These are phyloP conservation scores for Polytolypa hystricis DNA, from an alignment of 2,329 filamentous ascomycete species.

Conservation along the genomic window DNA sequence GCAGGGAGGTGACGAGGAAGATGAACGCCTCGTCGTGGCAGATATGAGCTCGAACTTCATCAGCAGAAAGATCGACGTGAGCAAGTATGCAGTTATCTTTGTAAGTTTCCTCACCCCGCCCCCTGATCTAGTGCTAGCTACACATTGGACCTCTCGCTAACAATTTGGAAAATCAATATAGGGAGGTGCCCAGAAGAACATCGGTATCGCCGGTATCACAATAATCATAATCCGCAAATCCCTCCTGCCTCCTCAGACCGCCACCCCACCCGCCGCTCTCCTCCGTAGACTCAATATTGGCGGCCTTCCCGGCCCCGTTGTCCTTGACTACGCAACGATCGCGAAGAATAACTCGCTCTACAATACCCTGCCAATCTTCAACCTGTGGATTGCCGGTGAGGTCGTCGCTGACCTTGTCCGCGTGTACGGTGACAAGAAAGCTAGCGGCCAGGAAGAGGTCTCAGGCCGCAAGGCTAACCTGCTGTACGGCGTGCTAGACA, in stretches of 20 bases:
- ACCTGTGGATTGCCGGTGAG: slow-evolving; percentile 80
- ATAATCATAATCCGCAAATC: slow-evolving; percentile 75
- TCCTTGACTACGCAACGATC: slow-evolving; percentile 73
- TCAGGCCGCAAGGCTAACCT: slow-evolving; percentile 62
- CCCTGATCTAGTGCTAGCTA: too few relatives aligned
- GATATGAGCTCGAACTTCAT: slow-evolving; percentile 96
- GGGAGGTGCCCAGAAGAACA: slow-evolving; percentile 83
- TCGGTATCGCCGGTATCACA: slow-evolving; percentile 75
- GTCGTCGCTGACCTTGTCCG: slow-evolving; percentile 67
- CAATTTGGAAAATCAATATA: slow-evolving; percentile 13
- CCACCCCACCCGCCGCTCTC: slow-evolving; percentile 56
- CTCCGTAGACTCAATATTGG: slow-evolving; percentile 67
- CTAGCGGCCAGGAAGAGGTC: slow-evolving; percentile 64
- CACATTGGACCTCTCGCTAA: neutral
- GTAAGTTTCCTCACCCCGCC: slow-evolving; percentile 42
- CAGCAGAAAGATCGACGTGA: slow-evolving; percentile 62
- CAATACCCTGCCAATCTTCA: slow-evolving; percentile 92
- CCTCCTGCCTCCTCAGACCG: slow-evolving; percentile 56
- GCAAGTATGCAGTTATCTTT: slow-evolving; percentile 75
- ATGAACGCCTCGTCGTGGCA: slow-evolving; percentile 67
- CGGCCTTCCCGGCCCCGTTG: slow-evolving; percentile 50
- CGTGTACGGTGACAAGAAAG: slow-evolving; percentile 53
- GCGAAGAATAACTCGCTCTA: slow-evolving; percentile 92
- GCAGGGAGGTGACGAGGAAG: slow-evolving; percentile 45
- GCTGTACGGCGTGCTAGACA: slow-evolving; percentile 69